These are phyloP conservation scores for Ophiocordyceps unilateralis DNA, from an alignment of 2,329 filamentous ascomycete species.

Conservation along the genomic window DNA sequence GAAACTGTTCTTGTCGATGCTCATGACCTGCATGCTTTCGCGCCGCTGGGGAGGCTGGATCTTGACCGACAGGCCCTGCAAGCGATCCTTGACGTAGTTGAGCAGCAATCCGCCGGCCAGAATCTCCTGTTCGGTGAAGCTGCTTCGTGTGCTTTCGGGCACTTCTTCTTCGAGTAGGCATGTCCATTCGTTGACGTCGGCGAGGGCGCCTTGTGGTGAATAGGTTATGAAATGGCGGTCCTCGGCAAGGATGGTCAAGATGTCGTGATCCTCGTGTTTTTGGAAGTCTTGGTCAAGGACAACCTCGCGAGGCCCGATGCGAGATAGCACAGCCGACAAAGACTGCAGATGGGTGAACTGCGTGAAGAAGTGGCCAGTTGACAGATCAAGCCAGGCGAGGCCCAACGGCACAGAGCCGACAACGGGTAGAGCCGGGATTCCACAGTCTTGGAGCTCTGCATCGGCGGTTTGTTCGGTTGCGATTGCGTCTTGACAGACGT, in stretches of 20 bases:
- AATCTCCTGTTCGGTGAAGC: slow-evolving; percentile 54
- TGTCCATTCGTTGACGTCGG: slow-evolving; percentile 47
- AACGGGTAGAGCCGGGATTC: slow-evolving; percentile 2
- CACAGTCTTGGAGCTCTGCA: background rate
- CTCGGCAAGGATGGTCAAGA: slow-evolving; percentile 54
- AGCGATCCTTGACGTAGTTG: slow-evolving; percentile 63
- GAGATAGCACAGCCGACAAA: slow-evolving; percentile 64
- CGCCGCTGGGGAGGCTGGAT: slow-evolving; percentile 68
- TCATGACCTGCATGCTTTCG: slow-evolving; percentile 62
- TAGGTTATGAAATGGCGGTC: slow-evolving; percentile 66
- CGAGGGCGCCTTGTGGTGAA: slow-evolving; percentile 29
- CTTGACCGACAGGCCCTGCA: slow-evolving; percentile 64
- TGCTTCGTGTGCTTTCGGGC: slow-evolving; percentile 26
- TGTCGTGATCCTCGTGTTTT: slow-evolving; percentile 36
- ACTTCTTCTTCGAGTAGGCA: slow-evolving; percentile 63
- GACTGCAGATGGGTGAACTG: slow-evolving; percentile 55
- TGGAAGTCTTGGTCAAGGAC: slow-evolving; percentile 53
- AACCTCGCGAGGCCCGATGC: slow-evolving; percentile 72
- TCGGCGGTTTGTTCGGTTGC: background rate
- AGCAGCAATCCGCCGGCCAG: slow-evolving; percentile 66
- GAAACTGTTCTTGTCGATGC: slow-evolving; percentile 82
- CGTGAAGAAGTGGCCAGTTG: slow-evolving; percentile 86
- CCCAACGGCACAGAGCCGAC: slow-evolving; percentile 34
- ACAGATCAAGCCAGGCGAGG: slow-evolving; percentile 85
- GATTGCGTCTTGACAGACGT: slow-evolving; percentile 23